Evolutionary conservation across 768 basidiomycete genomes (phyloP).

Genomic region (Filobasidium wieringae): DNA sequence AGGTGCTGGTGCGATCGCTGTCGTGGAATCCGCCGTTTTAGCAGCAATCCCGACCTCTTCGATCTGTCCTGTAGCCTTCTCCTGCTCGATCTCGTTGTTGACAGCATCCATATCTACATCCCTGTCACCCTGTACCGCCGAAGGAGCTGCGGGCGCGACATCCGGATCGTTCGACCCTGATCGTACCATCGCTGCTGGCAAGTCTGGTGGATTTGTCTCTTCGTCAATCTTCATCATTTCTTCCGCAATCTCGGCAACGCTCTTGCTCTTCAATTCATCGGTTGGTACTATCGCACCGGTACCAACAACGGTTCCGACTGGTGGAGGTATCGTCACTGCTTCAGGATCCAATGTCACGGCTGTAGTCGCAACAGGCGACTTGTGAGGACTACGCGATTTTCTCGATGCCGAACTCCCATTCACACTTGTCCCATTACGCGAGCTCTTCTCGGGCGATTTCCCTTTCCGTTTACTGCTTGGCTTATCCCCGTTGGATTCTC

Average conservation of each 20-base stretch:
- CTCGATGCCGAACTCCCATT: neutral
- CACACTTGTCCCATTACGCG: neutral
- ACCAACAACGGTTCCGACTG: neutral
- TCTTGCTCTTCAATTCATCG: too few species aligned
- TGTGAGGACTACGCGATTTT: neutral
- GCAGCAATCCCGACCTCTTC: slow-evolving; percentile 2
- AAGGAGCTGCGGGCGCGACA: neutral
- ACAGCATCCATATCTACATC: slow-evolving; percentile 11
- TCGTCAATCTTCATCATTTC: neutral
- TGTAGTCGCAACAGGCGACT: neutral
- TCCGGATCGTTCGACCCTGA: neutral
- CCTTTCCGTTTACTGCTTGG: slow-evolving; percentile 5
- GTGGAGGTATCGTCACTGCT: neutral
- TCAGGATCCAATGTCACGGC: neutral
- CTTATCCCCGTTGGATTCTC: neutral
- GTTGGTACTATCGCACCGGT: slow-evolving; percentile 9
- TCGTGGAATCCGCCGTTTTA: neutral
- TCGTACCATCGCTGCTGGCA: neutral
- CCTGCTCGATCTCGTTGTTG: slow-evolving; percentile 4
- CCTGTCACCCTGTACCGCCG: neutral
- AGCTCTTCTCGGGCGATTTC: slow-evolving; percentile 5
- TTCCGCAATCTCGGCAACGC: too few species aligned
- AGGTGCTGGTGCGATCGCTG: neutral
- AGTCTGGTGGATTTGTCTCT: neutral
- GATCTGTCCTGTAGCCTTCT: slow-evolving; percentile 5